Conservation (phyloP, 208 protist species). For the Phytomonas sp. region DNA sequence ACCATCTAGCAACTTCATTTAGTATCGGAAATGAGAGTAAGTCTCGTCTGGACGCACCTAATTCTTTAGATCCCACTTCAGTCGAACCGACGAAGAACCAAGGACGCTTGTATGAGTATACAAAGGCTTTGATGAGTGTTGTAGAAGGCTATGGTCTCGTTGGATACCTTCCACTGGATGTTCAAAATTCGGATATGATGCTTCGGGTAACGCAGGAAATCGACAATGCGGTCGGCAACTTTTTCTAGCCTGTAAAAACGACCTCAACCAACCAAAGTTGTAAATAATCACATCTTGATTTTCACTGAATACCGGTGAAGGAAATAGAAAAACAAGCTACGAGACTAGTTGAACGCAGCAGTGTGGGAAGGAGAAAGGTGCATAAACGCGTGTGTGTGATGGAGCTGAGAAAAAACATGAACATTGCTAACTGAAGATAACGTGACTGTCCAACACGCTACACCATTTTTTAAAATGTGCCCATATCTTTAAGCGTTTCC, state of each 20-base stretch:
- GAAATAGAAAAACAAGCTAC: too few species aligned
- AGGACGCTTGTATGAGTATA: slow-evolving; percentile 66
- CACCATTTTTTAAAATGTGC: too few species aligned
- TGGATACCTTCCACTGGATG: slow-evolving; percentile 85
- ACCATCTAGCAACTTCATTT: slow-evolving; percentile 28
- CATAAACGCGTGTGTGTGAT: too few species aligned
- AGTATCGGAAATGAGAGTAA: slow-evolving; percentile 12
- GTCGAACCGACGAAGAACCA: slow-evolving; percentile 46
- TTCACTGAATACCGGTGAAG: slow-evolving; percentile 5
- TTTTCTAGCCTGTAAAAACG: slow-evolving; percentile 22
- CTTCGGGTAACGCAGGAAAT: slow-evolving; percentile 69
- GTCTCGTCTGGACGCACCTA: background rate
- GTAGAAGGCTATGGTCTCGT: slow-evolving; percentile 94
- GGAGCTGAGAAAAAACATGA: too few species aligned
- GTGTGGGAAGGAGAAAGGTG: too few species aligned
- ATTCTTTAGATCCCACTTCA: background rate
- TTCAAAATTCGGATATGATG: slow-evolving; percentile 85
- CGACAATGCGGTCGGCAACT: slow-evolving; percentile 76
- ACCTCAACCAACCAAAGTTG: background rate
- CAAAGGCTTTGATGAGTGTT: slow-evolving; percentile 79
- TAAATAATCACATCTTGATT: background rate
- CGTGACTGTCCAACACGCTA: too few species aligned
- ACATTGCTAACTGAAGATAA: too few species aligned
- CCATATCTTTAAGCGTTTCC: too few species aligned
- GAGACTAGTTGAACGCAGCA: too few species aligned